These are phyloP conservation scores for Astrocystis sublimbata DNA, from an alignment of 495 filamentous ascomycete genomes.

Conservation along the genomic window DNA sequence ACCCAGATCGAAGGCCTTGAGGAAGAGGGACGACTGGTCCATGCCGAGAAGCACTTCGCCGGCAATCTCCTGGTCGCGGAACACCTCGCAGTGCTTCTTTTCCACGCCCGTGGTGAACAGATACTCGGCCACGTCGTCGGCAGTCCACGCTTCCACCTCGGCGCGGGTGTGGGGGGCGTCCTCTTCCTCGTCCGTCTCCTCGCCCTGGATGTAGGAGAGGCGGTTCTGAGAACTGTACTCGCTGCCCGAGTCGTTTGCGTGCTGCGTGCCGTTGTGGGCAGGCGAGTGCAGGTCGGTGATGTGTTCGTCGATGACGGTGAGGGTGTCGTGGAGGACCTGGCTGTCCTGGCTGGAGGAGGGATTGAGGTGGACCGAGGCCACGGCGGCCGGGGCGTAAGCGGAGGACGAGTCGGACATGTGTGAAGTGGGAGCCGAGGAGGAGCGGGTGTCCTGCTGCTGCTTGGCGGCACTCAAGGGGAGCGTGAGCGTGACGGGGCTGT, in stretches of 20 bases:
- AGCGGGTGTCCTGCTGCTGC: slow-evolving; percentile 29
- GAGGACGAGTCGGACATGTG: slow-evolving; percentile 26
- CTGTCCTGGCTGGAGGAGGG: slow-evolving; percentile 53
- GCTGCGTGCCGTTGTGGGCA: slow-evolving; percentile 52
- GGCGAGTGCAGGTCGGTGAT: slow-evolving; percentile 90
- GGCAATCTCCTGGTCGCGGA: slow-evolving; percentile 92
- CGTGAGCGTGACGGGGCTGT: slow-evolving; percentile 36
- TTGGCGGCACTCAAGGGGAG: slow-evolving; percentile 45
- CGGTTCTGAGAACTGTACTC: slow-evolving; percentile 85
- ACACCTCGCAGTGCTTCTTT: slow-evolving; percentile 83
- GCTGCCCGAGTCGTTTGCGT: slow-evolving; percentile 79
- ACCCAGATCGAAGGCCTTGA: slow-evolving; percentile 94
- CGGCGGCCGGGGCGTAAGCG: slow-evolving; percentile 19
- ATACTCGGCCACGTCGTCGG: slow-evolving; percentile 79
- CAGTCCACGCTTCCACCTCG: slow-evolving; percentile 73
- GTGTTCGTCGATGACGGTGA: slow-evolving; percentile 97
- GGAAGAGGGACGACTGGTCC: slow-evolving; percentile 88
- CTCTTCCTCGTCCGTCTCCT: slow-evolving; percentile 78
- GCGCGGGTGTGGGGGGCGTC: slow-evolving; percentile 56
- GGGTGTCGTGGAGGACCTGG: slow-evolving; percentile 92
- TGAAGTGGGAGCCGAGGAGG: slow-evolving; percentile 20
- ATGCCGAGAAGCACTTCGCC: slow-evolving; percentile 92
- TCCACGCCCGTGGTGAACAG: slow-evolving; percentile 81
- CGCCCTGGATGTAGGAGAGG: slow-evolving; percentile 84
- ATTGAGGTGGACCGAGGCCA: slow-evolving; percentile 31